A percentile compares a stretch with the other conserved stretches of the same genome.
Evolutionary conservation across 2,329 filamentous ascomycete genomes (phyloP).

Genomic region (Drechmeria coniospora): DNA sequence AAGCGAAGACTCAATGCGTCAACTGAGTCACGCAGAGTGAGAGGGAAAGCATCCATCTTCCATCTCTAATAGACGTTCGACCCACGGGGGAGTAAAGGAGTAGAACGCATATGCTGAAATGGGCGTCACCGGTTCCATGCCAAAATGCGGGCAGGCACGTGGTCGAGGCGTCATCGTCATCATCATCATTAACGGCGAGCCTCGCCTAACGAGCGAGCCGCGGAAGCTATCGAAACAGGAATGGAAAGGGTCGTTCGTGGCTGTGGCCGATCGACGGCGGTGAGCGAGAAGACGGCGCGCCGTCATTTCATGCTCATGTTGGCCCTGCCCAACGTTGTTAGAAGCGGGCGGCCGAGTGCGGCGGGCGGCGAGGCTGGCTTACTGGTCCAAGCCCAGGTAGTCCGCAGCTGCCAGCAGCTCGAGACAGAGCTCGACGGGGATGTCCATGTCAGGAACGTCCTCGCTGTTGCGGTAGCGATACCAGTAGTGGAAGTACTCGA

Average conservation of each 20-base stretch:
- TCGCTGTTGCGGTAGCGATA: slow-evolving; percentile 55
- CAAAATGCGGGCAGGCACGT: background rate
- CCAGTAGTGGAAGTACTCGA: slow-evolving; percentile 74
- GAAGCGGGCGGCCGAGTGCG: slow-evolving; percentile 12
- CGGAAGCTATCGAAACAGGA: too few species aligned
- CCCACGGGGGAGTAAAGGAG: slow-evolving; percentile 31
- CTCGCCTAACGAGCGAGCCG: too few species aligned
- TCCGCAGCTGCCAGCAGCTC: slow-evolving; percentile 66
- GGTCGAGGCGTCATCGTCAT: background rate
- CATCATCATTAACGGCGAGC: background rate
- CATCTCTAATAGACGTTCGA: slow-evolving; percentile 39
- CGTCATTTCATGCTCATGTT: slow-evolving; percentile 22
- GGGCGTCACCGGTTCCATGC: slow-evolving; percentile 10
- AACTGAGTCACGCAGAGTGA: slow-evolving; percentile 34
- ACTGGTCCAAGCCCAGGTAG: slow-evolving; percentile 53
- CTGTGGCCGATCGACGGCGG: too few species aligned
- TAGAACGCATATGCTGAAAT: slow-evolving; percentile 41
- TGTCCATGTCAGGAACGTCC: slow-evolving; percentile 67
- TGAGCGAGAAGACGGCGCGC: too few species aligned
- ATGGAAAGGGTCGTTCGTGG: too few species aligned
- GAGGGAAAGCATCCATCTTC: slow-evolving; percentile 32
- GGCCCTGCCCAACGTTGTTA: slow-evolving; percentile 18
- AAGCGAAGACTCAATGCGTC: slow-evolving; percentile 29
- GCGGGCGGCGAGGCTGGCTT: slow-evolving; percentile 14
- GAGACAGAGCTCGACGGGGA: slow-evolving; percentile 62